Evolutionary conservation across 129 eudicot species (phyloP), one percentile per base, ranked within the genome.

Genomic region (Flaveria robusta): DNA sequence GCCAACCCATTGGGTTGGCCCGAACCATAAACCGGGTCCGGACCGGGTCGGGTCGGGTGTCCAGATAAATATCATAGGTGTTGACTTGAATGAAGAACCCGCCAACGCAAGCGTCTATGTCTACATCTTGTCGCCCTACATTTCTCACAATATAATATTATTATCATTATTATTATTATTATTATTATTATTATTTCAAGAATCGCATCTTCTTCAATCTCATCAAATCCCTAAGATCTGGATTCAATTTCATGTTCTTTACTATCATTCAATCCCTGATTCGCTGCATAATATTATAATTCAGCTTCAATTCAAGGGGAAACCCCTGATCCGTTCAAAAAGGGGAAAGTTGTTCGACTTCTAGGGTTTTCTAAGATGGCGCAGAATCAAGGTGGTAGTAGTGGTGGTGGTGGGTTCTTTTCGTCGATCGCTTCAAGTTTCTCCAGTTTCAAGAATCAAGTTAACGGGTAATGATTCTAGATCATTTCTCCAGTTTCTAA

Each of bases 341-440:
- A 65, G 20, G 39, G 47, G 71, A 50, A 78, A 78, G 10, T 79
- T 29, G 10, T 71, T 47, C 34, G 34, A 68, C 37, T 68, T 77
- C 63, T 80, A 80, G 83, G 83, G 79, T 66, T 80, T 66, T 55
- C 26, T 3, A 6, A 23, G 18, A 87, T 87, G 91, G 88, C 84
- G 45, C 82, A 77, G 58, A 87, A 87, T 72, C 82, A 66, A 62
- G 84, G 80, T 42, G 79, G 85, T 45, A 31, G 63, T 56, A 15
- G 77, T 58, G 65, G 66, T 22, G 34, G 77, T 43, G 88, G 86
- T 65, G 88, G 91, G 1, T 88, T 88, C 74, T 88, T 88, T 73
- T 68, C 89, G 4, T 83, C 89, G 62, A 70, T 88, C 72, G 89
- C 89, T 9, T 88, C 92, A 20, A 81, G 87, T 72, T 68, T 86